A percentile compares a stretch with the other conserved stretches of the same genome.
These are phyloP conservation scores for Pseudogymnoascus sp. DNA, from an alignment of 2,329 filamentous ascomycete species.

Conservation along the genomic window DNA sequence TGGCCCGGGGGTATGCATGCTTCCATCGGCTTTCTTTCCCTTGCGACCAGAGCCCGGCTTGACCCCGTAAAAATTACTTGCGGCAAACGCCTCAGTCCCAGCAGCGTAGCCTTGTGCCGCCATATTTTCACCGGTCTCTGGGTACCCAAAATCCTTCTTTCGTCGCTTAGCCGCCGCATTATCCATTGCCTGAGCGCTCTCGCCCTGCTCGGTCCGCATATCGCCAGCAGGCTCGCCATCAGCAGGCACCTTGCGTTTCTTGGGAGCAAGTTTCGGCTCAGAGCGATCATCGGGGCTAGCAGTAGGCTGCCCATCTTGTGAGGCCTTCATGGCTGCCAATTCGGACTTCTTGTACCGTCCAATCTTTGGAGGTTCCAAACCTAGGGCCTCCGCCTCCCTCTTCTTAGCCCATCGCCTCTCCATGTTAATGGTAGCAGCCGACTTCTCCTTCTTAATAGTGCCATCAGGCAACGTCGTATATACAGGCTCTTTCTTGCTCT, in stretches of 20 bases:
- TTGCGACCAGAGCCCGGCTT: neutral
- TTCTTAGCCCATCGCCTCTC: conserved; percentile 12
- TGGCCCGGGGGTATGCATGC: neutral
- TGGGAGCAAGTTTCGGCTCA: neutral
- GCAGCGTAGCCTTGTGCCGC: neutral
- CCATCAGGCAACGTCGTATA: conserved; percentile 10
- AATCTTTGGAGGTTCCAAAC: conserved; percentile 12
- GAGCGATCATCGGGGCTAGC: neutral
- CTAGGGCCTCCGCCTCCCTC: conserved; percentile 5
- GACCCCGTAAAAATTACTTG: neutral
- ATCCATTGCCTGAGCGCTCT: neutral
- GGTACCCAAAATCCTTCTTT: neutral
- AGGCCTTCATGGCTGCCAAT: conserved; percentile 2
- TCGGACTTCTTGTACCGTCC: conserved; percentile 12
- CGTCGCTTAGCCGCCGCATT: neutral
- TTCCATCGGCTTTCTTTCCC: neutral
- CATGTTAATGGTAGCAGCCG: conserved; percentile 11
- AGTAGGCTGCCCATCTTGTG: neutral
- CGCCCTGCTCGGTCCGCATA: neutral
- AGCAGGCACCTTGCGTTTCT: neutral
- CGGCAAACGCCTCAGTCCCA: neutral
- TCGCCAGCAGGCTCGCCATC: neutral
- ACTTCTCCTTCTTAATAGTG: conserved; percentile 10
- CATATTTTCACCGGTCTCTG: neutral
- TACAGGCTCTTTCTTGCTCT: conserved; percentile 2